Evolutionary conservation across 1,284 basidiomycete genomes (phyloP), one percentile per base, ranked within the genome.

Genomic region (Cerioporus squamosus): DNA sequence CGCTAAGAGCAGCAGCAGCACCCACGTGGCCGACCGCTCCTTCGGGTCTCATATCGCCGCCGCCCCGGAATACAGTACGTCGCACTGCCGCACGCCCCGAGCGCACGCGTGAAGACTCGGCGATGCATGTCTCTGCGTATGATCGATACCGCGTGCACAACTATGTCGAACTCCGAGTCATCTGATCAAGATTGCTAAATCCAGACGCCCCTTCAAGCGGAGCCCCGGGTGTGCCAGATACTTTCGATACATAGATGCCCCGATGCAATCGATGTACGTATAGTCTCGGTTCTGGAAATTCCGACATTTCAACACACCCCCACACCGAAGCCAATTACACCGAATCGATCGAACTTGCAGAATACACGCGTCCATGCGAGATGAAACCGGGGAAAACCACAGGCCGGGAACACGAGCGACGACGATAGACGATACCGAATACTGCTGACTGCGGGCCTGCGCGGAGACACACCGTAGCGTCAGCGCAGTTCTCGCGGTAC

Each of bases 21-120:
- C 56, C 60, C 63, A 64, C 60, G 60, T 64, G 63, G 60, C 46
- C 39, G 38, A 29, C 56, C 44, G 31, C 57, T 31, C 14, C 26
- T 29, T 43, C 55, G 57, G 57, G 52, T 57, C 26, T 29, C 58
- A 58, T 50, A 51, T 61, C 57, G 52, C 59, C 59, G 62, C 62
- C n/a, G 38, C n/a, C 33, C 26, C 51, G 20, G 29, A 42, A 20
- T 29, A 38, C 26, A 29, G n/a, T n/a, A n/a, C n/a, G n/a, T n/a
- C n/a, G n/a, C n/a, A n/a, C n/a, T n/a, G n/a, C n/a, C n/a, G n/a
- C 9, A 29, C 6, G 26, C 26, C 26, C 6, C 26, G 26, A 51
- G 33, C 43, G 12, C 46, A 46, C 53, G 48, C 55, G 24, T 40
- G 14, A 55, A 29, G 17, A 50, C n/a, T n/a, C n/a, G n/a, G n/a